phyloP scores from a whole-genome alignment of 768 basidiomycete genomes.

The Cystobasidium ongulense region DNA sequence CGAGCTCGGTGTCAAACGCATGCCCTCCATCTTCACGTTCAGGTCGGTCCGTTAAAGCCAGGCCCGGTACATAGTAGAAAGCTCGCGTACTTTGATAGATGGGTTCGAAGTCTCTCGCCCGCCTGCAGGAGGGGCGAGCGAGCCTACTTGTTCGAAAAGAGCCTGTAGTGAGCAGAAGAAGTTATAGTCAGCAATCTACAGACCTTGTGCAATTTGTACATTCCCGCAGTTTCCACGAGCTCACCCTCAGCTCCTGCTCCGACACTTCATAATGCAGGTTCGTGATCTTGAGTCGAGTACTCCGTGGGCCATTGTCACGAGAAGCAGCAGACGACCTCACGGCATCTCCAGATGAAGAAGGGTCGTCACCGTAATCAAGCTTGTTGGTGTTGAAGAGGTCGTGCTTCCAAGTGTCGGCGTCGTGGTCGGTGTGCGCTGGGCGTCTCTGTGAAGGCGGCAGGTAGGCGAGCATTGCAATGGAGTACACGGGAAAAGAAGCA shows the following conservation, averaged over 20 bases:
- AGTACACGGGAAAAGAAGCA: not conserved
- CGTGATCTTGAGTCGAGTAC: slow-evolving; percentile 33
- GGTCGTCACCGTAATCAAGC: slow-evolving; percentile 26
- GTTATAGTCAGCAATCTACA: not conserved
- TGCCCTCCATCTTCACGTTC: not conserved
- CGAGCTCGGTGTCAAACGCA: no score
- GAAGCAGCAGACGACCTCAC: not conserved
- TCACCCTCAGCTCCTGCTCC: slow-evolving; percentile 41
- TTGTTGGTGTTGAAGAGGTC: slow-evolving; percentile 29
- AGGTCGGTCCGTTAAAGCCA: not conserved
- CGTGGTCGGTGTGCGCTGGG: not conserved
- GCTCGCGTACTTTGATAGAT: slow-evolving; percentile 40
- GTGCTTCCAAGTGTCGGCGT: slow-evolving; percentile 14
- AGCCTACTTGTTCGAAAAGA: slow-evolving; percentile 41
- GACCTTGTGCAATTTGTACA: not conserved
- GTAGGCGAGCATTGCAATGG: not conserved
- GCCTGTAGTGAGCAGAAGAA: slow-evolving; percentile 19
- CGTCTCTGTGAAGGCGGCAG: not conserved
- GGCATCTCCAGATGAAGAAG: not conserved
- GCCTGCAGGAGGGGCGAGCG: slow-evolving; percentile 27
- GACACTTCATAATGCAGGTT: slow-evolving; percentile 42
- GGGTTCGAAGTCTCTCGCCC: slow-evolving; percentile 26
- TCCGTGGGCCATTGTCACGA: not conserved
- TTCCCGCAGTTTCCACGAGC: not conserved
- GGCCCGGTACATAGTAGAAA: not conserved